Evolutionary conservation across 2,329 filamentous ascomycete species (phyloP), one percentile per base, ranked within the genome.

Genomic region (Epichloe sp.): DNA sequence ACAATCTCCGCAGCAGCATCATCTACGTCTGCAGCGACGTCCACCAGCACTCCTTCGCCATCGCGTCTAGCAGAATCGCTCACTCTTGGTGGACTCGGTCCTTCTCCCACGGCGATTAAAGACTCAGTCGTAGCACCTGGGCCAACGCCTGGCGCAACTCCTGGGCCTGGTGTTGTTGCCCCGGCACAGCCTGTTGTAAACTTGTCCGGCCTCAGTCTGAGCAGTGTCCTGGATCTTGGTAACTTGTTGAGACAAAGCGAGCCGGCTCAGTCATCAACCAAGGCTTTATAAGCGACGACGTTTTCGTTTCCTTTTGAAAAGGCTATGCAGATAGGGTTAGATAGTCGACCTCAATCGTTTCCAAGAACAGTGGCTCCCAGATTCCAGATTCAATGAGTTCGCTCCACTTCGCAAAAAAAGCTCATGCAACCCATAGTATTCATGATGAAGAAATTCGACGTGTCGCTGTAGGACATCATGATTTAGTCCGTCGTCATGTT

Each of bases 161-260:
- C 56, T 7, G 49, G 47, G n/a, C 43, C 54, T 15, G 56, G 53
- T 4, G 53, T 54, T 2, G 55, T 54, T 4, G 55, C 60, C 17
- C 56, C 60, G 7, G 53, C 50, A 2, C 50, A 54, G 36, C 54
- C 54, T 14, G 60, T 59, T 1, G 66, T 73, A 52, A 63, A 73
- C 53, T 53, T 73, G 8, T 68, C 64, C 35, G 69, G 68, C 8
- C 52, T 74, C 52, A 65, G 61, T 6, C 61, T 76, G 46, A 70
- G 63, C 56, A 75, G 68, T 52, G 59, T 65, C 44, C 59, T 76
- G 42, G 64, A 71, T 47, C 60, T 77, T 11, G 74, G 73, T 34
- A 74, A 69, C 51, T 59, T 75, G 47, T 57, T 47, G 21, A 17
- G 44, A 21, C 36, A 51, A 41, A 35, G 38, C 23, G 35, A 38